Evolutionary conservation across 2,329 filamentous ascomycete genomes (phyloP).

Genomic region (Alternaria brassicae): DNA sequence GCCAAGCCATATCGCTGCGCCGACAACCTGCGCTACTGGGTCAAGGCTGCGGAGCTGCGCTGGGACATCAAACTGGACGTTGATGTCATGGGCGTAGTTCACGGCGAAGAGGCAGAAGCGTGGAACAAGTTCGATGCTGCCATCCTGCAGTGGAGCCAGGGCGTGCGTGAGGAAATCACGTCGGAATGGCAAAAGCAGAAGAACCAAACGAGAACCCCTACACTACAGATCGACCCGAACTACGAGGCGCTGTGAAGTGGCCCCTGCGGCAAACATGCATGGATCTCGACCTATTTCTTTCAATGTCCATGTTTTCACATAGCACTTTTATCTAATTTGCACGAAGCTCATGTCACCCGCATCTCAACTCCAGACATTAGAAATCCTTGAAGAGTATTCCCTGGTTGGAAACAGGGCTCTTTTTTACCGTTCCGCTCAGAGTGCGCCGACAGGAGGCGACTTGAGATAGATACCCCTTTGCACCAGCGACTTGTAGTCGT

Average conservation of each 20-base stretch:
- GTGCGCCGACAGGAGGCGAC: constrained; percentile 17
- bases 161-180: constrained; percentile 82
- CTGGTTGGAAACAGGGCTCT: constrained; percentile 16
- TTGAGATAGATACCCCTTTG: constrained; percentile 36
- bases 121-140: constrained; percentile 87
- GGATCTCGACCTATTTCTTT: constrained; percentile 28
- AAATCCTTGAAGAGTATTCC: constrained; percentile 8
- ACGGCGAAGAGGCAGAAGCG: constrained; percentile 70
- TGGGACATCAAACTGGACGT: constrained; percentile 87
- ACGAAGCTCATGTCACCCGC: constrained; percentile 24
- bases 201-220: constrained; percentile 47
- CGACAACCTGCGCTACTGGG: constrained; percentile 94
- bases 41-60: constrained; percentile 91
- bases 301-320: constrained; percentile 34
- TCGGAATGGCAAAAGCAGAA: constrained; percentile 67
- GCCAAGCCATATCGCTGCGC: constrained; percentile 92
- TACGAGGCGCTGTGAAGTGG: constrained; percentile 37
- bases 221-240: constrained; percentile 48
- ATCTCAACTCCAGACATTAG: constrained; percentile 20
- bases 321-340: constrained; percentile 30
- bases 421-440: constrained; percentile 12
- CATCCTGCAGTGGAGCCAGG: constrained; percentile 81
- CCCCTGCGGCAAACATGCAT: constrained; percentile 8
- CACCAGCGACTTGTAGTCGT: constrained; percentile 23
- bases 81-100: constrained; percentile 86